Evolutionary conservation across 345 rosid genomes (phyloP), one percentile per base, ranked within the genome.

Genomic region (Tarenaya hassleriana): DNA sequence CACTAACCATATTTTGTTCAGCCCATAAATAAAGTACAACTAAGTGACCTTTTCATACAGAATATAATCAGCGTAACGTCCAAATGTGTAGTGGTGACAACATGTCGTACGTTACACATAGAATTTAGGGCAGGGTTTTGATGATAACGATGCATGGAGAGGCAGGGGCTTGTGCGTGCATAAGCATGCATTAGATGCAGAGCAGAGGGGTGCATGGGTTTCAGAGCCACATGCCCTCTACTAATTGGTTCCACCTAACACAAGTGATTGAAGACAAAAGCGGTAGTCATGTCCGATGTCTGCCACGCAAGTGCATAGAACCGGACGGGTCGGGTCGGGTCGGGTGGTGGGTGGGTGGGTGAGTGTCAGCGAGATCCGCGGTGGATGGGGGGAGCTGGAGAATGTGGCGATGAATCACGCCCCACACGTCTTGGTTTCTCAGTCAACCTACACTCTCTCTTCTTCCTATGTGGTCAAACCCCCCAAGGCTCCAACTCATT

Each of bases 371-470:
- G 29, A 24, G 29, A 24, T 24, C 29, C 29, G 5, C 29, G 29
- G 29, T 24, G 29, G 2, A 24, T 24, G 29, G 29, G 29, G 29
- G 29, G 29, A 24, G 29, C 29, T 42, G 44, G 11, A 45, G 20
- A 34, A 33, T 32, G 21, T 43, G 20, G 41, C 11, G 43, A 57
- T 34, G 44, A 21, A 57, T 35, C 52, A 57, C 61, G 52, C 44
- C 34, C 29, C 35, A 45, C 21, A 15, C 52, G 27, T 35, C 45
- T 42, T 21, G 16, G 53, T 46, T 37, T 32, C 42, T 16, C 32
- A 34, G 7, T 41, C 10, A 35, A 12, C 34, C 24, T 56, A 35
- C 46, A 47, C 45, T 8, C 13, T 45, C 34, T 21, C 44, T 16
- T 46, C 27, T 55, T 46, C 48, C 16, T 46, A 37, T 21, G 37